Base-by-base conservation (phyloP, 2,329 filamentous ascomycete genomes). In the Aspergillus tanneri region DNA sequence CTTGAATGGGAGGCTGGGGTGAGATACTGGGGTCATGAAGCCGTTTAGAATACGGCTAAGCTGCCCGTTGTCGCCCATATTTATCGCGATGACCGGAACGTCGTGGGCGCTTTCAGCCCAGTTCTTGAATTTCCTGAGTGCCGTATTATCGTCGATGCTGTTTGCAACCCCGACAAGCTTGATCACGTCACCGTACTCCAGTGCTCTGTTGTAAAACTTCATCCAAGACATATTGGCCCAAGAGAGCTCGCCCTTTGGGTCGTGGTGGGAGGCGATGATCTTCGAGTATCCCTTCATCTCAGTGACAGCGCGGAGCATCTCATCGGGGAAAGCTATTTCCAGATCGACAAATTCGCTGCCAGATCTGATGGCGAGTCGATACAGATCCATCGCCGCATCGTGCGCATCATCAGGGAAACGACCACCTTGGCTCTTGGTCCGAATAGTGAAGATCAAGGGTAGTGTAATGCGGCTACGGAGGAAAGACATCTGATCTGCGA, bases 221-320 rank as follows among this genome's bases (percentile, higher is more conserved):
- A 93, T 84, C 92, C 93, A 99, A 0, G 88, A 89, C n/a, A 88
- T 90, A 58, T 95, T 91, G 55, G 79, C 84, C 93, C 93, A 99
- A 2, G 88, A 92, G 14, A 97, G 76, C 18, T 78, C 76, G 7
- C 86, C 86, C 47, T 80, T 73, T 0, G 90, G 88, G 66, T 99
- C 93, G 67, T 99, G 93, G 67, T 99, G 92, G 0, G 93, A 99
- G 7, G 92, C 90, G 60, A 99, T 95, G 63, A 99, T 88, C 53
- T 84, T 86, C 1, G 89, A 90, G 55, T 81, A 78, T 2, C 86
- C 85, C 66, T 88, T 87, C 54, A 77, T 81, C 46, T 85, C 81
- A 0, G 81, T 78, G 3, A 96, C 78, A 11, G 80, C 75, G 37
- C 85, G 80, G 23, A 96, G 78, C 25, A 95, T 76, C n/a, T 84